These are phyloP conservation scores for Lecanosticta acicola DNA, from an alignment of 2,329 filamentous ascomycete genomes.

Conservation along the genomic window DNA sequence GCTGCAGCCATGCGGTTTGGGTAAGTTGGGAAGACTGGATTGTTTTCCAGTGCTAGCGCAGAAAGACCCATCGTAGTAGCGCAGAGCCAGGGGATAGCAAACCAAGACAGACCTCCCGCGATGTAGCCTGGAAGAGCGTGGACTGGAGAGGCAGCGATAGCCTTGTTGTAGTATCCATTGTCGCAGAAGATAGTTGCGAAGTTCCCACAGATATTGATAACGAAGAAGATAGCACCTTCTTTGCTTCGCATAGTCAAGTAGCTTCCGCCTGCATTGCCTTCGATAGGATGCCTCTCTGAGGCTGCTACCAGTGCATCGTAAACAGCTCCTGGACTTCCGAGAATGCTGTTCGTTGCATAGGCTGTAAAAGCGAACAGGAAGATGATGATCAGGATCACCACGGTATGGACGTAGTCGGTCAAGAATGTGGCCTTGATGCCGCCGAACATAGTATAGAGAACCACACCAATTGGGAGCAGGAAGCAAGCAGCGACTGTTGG, in stretches of 20 bases:
- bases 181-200: slow-evolving; percentile 81
- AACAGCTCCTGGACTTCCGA: slow-evolving; percentile 36
- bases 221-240: slow-evolving; percentile 79
- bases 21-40: slow-evolving; percentile 65
- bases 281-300: slow-evolving; percentile 63
- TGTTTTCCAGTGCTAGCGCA: slow-evolving; percentile 71
- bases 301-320: slow-evolving; percentile 42
- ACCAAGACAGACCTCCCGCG: slow-evolving; percentile 80
- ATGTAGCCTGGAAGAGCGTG: slow-evolving; percentile 83
- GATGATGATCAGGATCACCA: slow-evolving; percentile 44
- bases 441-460: slow-evolving; percentile 45
- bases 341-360: slow-evolving; percentile 34
- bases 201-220: slow-evolving; percentile 75
- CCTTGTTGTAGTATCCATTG: slow-evolving; percentile 80
- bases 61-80: slow-evolving; percentile 84
- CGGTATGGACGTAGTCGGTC: slow-evolving; percentile 46
- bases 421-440: slow-evolving; percentile 48
- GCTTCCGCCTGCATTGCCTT: slow-evolving; percentile 72
- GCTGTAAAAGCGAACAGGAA: slow-evolving; percentile 46
- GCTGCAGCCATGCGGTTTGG: slow-evolving; percentile 64
- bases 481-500: slow-evolving; percentile 44
- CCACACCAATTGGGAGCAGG: slow-evolving; percentile 44
- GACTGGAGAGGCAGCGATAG: slow-evolving; percentile 79
- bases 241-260: slow-evolving; percentile 81
- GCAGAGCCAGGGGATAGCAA: slow-evolving; percentile 84